phyloP scores from a whole-genome alignment of 2,329 filamentous ascomycete genomes.

The Penicillium aurantiogriseum region DNA sequence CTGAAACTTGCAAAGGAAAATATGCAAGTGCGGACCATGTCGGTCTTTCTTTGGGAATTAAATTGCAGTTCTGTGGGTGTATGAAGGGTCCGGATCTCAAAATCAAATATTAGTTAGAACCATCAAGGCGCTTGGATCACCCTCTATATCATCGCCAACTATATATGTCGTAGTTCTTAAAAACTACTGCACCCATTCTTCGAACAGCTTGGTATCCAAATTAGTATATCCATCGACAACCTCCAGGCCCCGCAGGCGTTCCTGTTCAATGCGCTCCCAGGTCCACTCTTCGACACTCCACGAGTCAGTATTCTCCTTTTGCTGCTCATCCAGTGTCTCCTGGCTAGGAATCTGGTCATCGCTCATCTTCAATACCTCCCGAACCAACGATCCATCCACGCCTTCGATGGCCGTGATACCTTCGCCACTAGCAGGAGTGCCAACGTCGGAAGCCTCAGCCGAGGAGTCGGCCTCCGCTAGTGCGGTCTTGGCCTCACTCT shows the following conservation, averaged over 20 bases:
- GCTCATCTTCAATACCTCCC: constrained; percentile 38
- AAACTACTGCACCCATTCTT: constrained; percentile 41
- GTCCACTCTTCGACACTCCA: constrained; percentile 51
- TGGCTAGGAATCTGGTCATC: constrained; percentile 30
- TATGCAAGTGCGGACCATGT: too few relatives aligned
- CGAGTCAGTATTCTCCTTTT: constrained; percentile 31
- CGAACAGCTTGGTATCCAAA: constrained; percentile 53
- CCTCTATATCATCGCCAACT: not conserved
- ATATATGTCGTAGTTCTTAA: not conserved
- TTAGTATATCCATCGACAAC: constrained; percentile 56
- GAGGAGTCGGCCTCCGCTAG: constrained; percentile 21
- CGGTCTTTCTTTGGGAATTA: not conserved
- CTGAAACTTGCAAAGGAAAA: rapidly evolving
- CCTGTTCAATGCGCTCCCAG: constrained; percentile 60
- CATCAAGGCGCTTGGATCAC: not conserved
- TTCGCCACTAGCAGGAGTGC: constrained; percentile 33
- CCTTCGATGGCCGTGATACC: constrained; percentile 34
- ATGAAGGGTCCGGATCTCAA: not conserved
- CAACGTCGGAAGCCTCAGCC: constrained; percentile 30
- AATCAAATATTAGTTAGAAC: constrained; percentile 1
- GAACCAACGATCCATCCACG: constrained; percentile 37
- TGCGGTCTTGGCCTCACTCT: constrained; percentile 32
- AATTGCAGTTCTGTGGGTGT: constrained; percentile 4
- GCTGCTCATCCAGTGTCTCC: constrained; percentile 32
- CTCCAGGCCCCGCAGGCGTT: constrained; percentile 55